phyloP scores from a whole-genome alignment of 805 yeast genomes.

The Cyberlindnera sargentensis region DNA sequence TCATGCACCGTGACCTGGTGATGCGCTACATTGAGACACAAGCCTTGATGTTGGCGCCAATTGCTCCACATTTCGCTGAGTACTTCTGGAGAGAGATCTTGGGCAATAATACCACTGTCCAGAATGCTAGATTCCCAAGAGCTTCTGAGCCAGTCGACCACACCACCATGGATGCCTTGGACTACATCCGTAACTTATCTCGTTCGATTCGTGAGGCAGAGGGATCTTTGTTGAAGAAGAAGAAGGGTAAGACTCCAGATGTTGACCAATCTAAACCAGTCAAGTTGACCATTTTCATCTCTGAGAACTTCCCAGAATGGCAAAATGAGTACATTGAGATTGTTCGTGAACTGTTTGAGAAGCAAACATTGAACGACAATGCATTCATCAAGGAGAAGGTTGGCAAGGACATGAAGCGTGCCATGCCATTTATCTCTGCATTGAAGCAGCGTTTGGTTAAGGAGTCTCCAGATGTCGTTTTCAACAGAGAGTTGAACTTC shows the following conservation, averaged over 20 bases:
- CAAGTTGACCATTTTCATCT: constrained; percentile 62
- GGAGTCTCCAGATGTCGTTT: constrained; percentile 71
- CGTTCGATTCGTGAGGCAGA: constrained; percentile 92
- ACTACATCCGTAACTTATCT: constrained; percentile 69
- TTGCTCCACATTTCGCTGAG: constrained; percentile 95
- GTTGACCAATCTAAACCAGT: constrained; percentile 72
- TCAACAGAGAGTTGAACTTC: constrained; percentile 83
- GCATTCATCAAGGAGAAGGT: constrained; percentile 55
- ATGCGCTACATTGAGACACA: constrained; percentile 81
- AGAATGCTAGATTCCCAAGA: constrained; percentile 74
- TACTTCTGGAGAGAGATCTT: constrained; percentile 80
- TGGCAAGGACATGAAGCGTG: constrained; percentile 91
- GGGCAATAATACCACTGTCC: constrained; percentile 58
- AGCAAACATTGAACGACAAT: constrained; percentile 57
- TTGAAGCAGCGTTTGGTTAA: constrained; percentile 71
- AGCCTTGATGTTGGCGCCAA: constrained; percentile 76
- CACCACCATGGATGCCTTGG: constrained; percentile 58
- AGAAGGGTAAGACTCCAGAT: constrained; percentile 63
- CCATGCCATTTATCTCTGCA: constrained; percentile 92
- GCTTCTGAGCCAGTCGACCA: constrained; percentile 60
- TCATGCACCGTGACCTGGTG: constrained; percentile 81
- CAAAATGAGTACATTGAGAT: constrained; percentile 72
- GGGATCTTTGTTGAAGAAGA: constrained; percentile 77
- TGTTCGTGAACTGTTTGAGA: constrained; percentile 69
- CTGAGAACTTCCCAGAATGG: constrained; percentile 92